These are phyloP conservation scores for Arabis hirsuta DNA, from an alignment of 345 rosid species.

Conservation along the genomic window DNA sequence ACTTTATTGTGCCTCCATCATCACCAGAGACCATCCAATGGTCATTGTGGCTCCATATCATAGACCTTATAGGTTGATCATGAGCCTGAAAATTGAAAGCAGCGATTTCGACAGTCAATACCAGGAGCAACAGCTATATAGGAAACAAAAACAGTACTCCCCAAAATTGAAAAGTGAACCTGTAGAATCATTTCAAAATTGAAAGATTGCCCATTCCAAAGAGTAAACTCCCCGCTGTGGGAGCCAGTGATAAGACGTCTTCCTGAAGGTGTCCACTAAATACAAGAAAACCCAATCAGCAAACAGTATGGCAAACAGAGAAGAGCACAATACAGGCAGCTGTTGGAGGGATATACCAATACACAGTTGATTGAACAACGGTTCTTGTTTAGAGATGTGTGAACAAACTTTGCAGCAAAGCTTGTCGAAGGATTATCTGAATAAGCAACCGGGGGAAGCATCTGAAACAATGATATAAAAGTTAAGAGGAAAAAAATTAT, in stretches of 20 bases:
- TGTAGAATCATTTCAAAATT: slow-evolving; percentile 98
- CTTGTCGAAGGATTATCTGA: slow-evolving; percentile 96
- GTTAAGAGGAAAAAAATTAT: background rate
- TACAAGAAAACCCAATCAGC: slow-evolving; percentile 43
- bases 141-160: background rate
- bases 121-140: slow-evolving; percentile 5
- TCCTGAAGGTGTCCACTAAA: slow-evolving; percentile 96
- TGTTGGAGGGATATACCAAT: slow-evolving; percentile 59
- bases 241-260: slow-evolving; percentile 96
- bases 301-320: slow-evolving; percentile 15
- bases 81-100: slow-evolving; percentile 81
- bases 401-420: slow-evolving; percentile 95
- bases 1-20: slow-evolving; percentile 96
- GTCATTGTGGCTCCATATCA: slow-evolving; percentile 98
- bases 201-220: slow-evolving; percentile 99
- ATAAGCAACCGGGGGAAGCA: slow-evolving; percentile 86
- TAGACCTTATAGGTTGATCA: slow-evolving; percentile 97
- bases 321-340: slow-evolving; percentile 4
- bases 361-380: slow-evolving; percentile 93
- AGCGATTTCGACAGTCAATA: slow-evolving; percentile 23
- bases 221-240: slow-evolving; percentile 95
- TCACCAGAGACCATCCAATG: slow-evolving; percentile 99
- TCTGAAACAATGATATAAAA: slow-evolving; percentile 53
- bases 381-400: slow-evolving; percentile 90
- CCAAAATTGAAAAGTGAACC: slow-evolving; percentile 48